Evolutionary conservation across 148 eudicot genomes (phyloP).

Genomic region (Suaeda aralocaspica): DNA sequence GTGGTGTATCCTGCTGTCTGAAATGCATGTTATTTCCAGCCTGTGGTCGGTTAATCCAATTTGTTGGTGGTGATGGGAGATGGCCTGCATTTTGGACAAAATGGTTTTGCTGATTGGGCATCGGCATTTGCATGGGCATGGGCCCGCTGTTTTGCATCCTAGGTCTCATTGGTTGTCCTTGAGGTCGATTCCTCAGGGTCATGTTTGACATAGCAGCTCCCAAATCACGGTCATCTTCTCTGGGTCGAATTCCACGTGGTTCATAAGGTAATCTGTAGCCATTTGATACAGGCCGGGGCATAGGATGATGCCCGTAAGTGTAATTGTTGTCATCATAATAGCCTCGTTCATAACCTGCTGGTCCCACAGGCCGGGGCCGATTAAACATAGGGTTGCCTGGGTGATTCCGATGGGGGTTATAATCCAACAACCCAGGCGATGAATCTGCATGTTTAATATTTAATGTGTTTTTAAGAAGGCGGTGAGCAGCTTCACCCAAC

Average conservation of each 20-base stretch:
- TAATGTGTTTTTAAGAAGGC: conserved; percentile 70
- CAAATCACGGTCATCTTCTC: conserved; percentile 38
- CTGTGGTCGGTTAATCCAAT: conserved; percentile 50
- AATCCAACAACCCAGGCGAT: conserved; percentile 36
- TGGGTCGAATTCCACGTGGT: conserved; percentile 40
- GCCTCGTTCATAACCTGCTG: conserved; percentile 59
- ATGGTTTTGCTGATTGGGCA: conserved; percentile 28
- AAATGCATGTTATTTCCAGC: conserved; percentile 27
- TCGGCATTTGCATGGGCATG: conserved; percentile 23
- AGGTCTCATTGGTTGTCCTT: conserved; percentile 27
- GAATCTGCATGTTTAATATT: conserved; percentile 51
- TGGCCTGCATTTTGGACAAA: conserved; percentile 32
- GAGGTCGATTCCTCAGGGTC: conserved; percentile 37
- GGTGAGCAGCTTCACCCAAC: conserved; percentile 94
- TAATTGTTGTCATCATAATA: conserved; percentile 36
- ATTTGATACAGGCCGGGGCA: conserved; percentile 28
- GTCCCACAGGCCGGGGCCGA: conserved; percentile 65
- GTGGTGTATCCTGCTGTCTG: conserved; percentile 31
- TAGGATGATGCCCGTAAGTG: conserved; percentile 23
- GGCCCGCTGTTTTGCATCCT: conserved; percentile 40
- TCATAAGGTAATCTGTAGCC: conserved; percentile 39
- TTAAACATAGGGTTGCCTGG: conserved; percentile 37
- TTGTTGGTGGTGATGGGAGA: conserved; percentile 69
- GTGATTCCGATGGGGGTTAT: conserved; percentile 35
- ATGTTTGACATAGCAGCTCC: conserved; percentile 55